Evolutionary conservation across 176 grass and related monocot species (phyloP).

Genomic region (Chloris gayana): DNA sequence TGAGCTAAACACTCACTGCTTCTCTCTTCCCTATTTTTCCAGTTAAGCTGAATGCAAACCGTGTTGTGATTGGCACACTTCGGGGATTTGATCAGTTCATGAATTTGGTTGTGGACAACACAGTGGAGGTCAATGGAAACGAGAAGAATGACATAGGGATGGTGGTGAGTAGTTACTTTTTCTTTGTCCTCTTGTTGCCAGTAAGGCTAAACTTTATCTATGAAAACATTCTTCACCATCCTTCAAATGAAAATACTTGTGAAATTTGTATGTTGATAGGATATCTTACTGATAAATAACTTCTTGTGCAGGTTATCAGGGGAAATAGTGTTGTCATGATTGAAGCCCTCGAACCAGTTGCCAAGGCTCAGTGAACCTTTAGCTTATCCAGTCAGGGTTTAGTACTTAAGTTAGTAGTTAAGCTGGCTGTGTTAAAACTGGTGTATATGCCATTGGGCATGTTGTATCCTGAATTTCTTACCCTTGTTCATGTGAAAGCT

Average conservation of each 20-base stretch:
- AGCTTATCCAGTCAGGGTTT: conserved; percentile 9
- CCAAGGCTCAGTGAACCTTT: conserved; percentile 47
- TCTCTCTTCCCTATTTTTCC: conserved; percentile 25
- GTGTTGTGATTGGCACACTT: conserved; percentile 83
- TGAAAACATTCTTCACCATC: neutral
- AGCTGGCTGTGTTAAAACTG: conserved; percentile 15
- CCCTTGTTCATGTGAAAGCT: neutral
- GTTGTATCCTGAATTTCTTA: conserved; percentile 15
- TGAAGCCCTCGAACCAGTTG: conserved; percentile 83
- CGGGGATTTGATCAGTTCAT: conserved; percentile 97
- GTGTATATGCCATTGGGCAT: neutral
- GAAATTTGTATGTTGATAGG: neutral
- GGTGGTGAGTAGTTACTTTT: conserved; percentile 63
- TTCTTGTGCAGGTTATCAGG: conserved; percentile 70
- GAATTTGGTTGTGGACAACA: conserved; percentile 93
- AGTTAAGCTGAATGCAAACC: conserved; percentile 93
- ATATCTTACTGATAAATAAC: conserved; percentile 17
- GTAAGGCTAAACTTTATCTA: neutral
- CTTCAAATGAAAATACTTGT: neutral
- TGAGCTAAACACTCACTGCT: neutral
- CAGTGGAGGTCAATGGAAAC: conserved; percentile 84
- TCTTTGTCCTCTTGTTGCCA: conserved; percentile 14
- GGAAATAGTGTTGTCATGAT: conserved; percentile 98
- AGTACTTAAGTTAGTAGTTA: neutral
- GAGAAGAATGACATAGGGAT: conserved; percentile 95